Evolutionary conservation across 179 eudicot genomes (phyloP), one percentile per base, ranked within the genome.

Genomic region (Dionaea muscipula): DNA sequence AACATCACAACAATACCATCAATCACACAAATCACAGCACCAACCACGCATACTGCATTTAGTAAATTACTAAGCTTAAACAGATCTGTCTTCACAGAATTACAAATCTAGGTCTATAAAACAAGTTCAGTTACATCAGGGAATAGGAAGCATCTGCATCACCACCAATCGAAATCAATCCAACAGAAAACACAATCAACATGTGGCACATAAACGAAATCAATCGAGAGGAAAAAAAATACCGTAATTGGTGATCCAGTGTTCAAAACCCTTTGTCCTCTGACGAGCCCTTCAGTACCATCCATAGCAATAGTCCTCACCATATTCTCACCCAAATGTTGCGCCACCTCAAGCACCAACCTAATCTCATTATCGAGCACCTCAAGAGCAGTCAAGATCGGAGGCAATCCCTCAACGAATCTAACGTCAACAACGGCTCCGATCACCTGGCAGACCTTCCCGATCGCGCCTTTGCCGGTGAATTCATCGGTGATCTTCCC

Each of bases 281-380:
- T 60, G 43, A 89, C 95, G 55, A 89, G 73, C 11, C 97, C 97
- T 51, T 89, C 97, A 51, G 97, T 86, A 47, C 97, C 97, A 70
- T 89, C 97, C 97, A 89, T 89, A 63, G 97, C 97, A 70, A 89
- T 89, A 9, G 94, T 83, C 65, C 97, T 68, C 10, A 89, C 97
- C 77, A 81, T 74, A 61, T 52, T 83, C 78, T 76, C 94, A 7
- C 97, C 97, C 89, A 90, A 76, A 60, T 90, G 97, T 69, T 86
- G 94, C 1, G 95, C 95, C 17, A 90, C 97, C 64, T 90, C 97
- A 57, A 90, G 70, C 2, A 86, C 97, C 59, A 90, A 56, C 59
- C 97, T 69, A 44, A 78, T 86, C 75, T 80, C 74, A 64, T 86
- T 81, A 62, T 90, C 94, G 52, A 78, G 26, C 1, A 86, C 95